phyloP scores from a whole-genome alignment of 352 stramenopile genomes.

The Aphanomyces cochlioides region DNA sequence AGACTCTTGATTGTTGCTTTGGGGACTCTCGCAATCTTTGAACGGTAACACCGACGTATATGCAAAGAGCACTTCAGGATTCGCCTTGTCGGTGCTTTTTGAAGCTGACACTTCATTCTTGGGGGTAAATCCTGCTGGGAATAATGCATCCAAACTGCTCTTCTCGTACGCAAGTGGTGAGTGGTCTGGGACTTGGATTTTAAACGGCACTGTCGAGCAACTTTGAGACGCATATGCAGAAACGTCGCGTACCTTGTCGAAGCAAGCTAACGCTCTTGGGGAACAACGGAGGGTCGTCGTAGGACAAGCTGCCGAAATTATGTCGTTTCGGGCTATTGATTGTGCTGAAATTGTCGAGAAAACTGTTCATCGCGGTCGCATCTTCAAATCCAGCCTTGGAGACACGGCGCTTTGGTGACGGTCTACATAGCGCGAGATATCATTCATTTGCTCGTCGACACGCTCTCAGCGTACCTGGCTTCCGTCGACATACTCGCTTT shows the following conservation, averaged over 20 bases:
- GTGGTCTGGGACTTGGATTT: conserved; percentile 21
- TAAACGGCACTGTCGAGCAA: conserved; percentile 23
- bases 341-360: conserved; percentile 19
- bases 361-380: conserved; percentile 1
- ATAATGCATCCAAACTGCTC: conserved; percentile 29
- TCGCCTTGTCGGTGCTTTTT: neutral
- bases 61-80: neutral
- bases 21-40: neutral
- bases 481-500: neutral
- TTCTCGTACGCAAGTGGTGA: conserved; percentile 22
- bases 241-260: conserved; percentile 16
- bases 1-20: conserved; percentile 8
- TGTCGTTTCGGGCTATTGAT: conserved; percentile 28
- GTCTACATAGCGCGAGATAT: neutral
- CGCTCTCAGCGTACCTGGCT: neutral
- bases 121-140: conserved; percentile 2
- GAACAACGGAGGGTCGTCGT: conserved; percentile 24
- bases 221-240: no score
- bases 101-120: neutral
- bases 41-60: neutral
- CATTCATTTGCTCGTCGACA: neutral
- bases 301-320: conserved; percentile 27
- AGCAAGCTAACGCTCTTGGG: conserved; percentile 29
- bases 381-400: conserved; percentile 31
- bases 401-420: conserved; percentile 27